Evolutionary conservation across 106 monocot genomes (phyloP).

Genomic region (Allium cepa): DNA sequence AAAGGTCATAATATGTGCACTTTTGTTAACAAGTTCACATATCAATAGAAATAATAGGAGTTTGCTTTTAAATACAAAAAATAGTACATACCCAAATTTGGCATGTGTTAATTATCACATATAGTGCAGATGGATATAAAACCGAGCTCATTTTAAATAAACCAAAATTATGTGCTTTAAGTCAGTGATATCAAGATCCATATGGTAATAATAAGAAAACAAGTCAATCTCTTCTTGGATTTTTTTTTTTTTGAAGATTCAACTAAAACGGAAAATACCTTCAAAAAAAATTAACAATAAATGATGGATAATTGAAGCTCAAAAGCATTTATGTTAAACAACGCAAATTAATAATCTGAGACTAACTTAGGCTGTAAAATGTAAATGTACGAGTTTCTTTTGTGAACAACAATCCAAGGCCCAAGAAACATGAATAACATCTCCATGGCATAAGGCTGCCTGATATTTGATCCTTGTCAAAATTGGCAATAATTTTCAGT

Average conservation of each 20-base stretch:
- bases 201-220: no score
- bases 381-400: conserved; percentile 61
- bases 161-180: conserved; percentile 87
- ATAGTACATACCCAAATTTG: no score
- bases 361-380: conserved; percentile 92
- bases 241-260: conserved; percentile 66
- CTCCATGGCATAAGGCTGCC: conserved; percentile 64
- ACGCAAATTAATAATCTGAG: no score
- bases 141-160: no score
- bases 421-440: conserved; percentile 86
- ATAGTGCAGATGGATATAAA: no score
- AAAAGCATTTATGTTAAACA: no score
- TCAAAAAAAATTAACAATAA: conserved; percentile 12
- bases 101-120: no score
- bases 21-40: no score
- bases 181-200: no score
- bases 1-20: no score
- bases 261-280: conserved; percentile 84
- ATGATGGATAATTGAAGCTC: neutral
- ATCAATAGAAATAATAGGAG: no score
- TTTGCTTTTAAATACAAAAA: no score
- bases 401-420: conserved; percentile 74
- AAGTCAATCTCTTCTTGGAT: conserved; percentile 79
- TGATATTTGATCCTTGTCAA: conserved; percentile 91
- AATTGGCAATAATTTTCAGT: conserved; percentile 1